These are phyloP conservation scores for Bimuria novae-zelandiae DNA, from an alignment of 2,329 filamentous ascomycete species.

Conservation along the genomic window DNA sequence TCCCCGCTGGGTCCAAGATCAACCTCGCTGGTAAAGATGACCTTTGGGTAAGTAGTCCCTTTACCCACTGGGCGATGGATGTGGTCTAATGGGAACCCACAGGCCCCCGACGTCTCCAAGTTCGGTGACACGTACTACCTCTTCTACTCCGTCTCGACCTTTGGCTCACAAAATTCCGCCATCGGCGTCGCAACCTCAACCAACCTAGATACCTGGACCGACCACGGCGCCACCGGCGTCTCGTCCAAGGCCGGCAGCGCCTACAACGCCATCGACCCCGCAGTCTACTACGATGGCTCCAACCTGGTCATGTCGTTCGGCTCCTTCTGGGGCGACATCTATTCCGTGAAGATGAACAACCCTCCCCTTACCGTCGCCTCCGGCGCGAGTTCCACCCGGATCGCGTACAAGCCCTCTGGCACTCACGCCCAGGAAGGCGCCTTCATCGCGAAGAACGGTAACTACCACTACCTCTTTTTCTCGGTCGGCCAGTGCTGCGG, in stretches of 20 bases:
- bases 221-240: conserved; percentile 61
- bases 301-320: conserved; percentile 60
- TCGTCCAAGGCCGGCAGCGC: conserved; percentile 41
- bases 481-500: conserved; percentile 65
- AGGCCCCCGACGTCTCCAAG: conserved; percentile 67
- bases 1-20: conserved; percentile 53
- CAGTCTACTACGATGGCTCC: conserved; percentile 67
- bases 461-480: conserved; percentile 69
- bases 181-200: conserved; percentile 63
- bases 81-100: not conserved
- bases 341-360: conserved; percentile 58
- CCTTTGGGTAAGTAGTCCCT: conserved; percentile 52
- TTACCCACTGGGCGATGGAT: not conserved
- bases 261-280: conserved; percentile 60
- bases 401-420: conserved; percentile 59
- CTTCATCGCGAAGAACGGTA: conserved; percentile 60
- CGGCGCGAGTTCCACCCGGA: conserved; percentile 48
- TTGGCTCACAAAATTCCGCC: conserved; percentile 64
- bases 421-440: conserved; percentile 61
- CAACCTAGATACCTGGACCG: conserved; percentile 62
- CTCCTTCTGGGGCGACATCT: conserved; percentile 69
- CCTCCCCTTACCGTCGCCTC: conserved; percentile 38
- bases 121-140: conserved; percentile 65
- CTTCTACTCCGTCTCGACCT: conserved; percentile 69
- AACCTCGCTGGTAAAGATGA: conserved; percentile 53